Evolutionary conservation across 768 basidiomycete genomes (phyloP).

Genomic region (Sporobolomyces pararoseus): DNA sequence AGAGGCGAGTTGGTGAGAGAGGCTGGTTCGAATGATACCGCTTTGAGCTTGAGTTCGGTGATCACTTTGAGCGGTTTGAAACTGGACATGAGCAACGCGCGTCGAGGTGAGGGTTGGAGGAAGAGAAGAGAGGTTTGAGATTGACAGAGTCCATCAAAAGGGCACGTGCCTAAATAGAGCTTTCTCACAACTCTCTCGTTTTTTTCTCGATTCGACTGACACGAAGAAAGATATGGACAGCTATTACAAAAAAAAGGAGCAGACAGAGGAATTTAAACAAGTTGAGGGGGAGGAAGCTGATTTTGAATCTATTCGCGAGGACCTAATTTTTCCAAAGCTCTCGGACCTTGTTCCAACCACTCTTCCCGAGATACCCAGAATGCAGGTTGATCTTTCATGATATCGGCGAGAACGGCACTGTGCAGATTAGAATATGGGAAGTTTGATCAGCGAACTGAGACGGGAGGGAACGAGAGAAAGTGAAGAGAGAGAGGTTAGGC

Average conservation of each 20-base stretch:
- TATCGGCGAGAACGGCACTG: conserved; percentile 66
- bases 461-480: neutral
- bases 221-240: neutral
- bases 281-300: neutral
- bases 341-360: conserved; percentile 85
- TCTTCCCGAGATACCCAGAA: conserved; percentile 95
- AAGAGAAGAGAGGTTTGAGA: too few relatives aligned
- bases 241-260: too few relatives aligned
- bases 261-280: neutral
- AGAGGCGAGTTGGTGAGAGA: neutral
- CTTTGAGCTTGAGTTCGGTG: neutral
- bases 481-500: too few relatives aligned
- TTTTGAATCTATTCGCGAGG: conserved; percentile 6
- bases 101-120: neutral
- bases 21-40: neutral
- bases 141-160: too few relatives aligned
- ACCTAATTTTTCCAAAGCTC: conserved; percentile 79
- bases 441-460: neutral
- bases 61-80: neutral
- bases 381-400: conserved; percentile 89
- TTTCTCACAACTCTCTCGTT: too few relatives aligned
- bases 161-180: too few relatives aligned
- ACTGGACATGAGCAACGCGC: neutral
- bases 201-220: too few relatives aligned
- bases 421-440: neutral